Conservation (phyloP, 257 asterid species). For the Leonotis leonurus region DNA sequence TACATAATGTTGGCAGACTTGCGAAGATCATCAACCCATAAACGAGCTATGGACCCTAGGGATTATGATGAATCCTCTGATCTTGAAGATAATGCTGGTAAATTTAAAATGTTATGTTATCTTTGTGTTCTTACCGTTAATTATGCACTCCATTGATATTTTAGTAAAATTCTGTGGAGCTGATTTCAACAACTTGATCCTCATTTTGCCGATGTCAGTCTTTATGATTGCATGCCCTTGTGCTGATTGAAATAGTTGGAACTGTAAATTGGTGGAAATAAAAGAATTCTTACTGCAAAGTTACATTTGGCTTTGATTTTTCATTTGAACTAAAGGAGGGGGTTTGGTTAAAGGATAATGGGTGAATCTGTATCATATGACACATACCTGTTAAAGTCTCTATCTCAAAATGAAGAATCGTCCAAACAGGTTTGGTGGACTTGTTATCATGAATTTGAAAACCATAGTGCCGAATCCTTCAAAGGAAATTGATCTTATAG, state of each 20-base stretch:
- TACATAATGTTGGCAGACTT: constrained; percentile 39
- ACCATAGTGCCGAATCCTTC: neutral
- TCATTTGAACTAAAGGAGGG: neutral
- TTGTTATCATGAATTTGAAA: neutral
- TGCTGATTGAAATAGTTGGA: neutral
- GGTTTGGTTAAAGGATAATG: neutral
- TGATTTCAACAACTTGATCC: neutral
- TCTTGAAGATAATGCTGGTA: constrained; percentile 47
- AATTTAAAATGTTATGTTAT: neutral
- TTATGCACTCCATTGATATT: neutral
- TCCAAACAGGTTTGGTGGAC: neutral
- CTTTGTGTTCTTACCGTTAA: neutral
- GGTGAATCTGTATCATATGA: neutral
- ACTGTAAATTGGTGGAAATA: neutral
- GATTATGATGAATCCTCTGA: constrained; percentile 38
- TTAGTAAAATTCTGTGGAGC: constrained; percentile 5
- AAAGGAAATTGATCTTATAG: neutral
- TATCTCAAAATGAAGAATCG: neutral
- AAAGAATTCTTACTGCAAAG: neutral
- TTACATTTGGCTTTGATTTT: neutral
- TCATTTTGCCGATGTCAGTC: neutral
- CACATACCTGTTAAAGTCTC: neutral
- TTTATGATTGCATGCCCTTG: neutral
- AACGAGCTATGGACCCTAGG: constrained; percentile 44
- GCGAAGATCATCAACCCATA: constrained; percentile 39